Evolutionary conservation across 768 basidiomycete species (phyloP), one percentile per base, ranked within the genome.

Genomic region (Leccinum olivaceopallidum): DNA sequence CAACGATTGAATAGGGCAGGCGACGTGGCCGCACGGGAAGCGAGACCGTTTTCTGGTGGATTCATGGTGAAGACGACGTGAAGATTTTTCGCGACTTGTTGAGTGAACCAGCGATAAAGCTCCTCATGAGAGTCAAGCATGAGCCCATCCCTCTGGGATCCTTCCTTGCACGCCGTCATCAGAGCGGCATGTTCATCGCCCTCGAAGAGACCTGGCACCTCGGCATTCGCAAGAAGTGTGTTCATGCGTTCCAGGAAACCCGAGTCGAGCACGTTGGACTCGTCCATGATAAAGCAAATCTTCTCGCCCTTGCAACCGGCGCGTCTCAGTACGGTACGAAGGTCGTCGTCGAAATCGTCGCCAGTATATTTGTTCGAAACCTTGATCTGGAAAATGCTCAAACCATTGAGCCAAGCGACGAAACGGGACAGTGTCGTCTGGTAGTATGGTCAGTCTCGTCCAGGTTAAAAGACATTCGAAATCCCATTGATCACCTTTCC

Each of bases 51-150:
- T 68, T 94, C 88, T 0, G 95, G 96, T 48, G 95, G 97, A 67
- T 98, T 98, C 96, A 98, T 98, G 18, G 96, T 98, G 78, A 98
- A 99, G 9, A 98, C 97, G 36, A 98, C 96, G 68, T 99, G 97
- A 2, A 99, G 80, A 74, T 99, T 98, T 74, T 94, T 92, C 8
- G 97, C 95, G 47, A 98, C 96, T 76, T 99, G 97, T 64, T 93
- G 89, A 5, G 97, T 98, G 76, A 98, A 99, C 97, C 97, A 99
- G 49, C 90, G 87, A 74, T 99, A 98, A 2, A 99, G 81, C 72
- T 99, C 97, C 68, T 99, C 97, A 58, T 91, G 95, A 36, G 95
- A 96, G 76, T 98, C 97, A 9, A 99, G 80, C 94, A 99, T 98
- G 32, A 98, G 79, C 12, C 97, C 97, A 65, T 99, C 97, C 14